Evolutionary conservation across 2,329 filamentous ascomycete genomes (phyloP).

Genomic region (Fusarium veterinarium): DNA sequence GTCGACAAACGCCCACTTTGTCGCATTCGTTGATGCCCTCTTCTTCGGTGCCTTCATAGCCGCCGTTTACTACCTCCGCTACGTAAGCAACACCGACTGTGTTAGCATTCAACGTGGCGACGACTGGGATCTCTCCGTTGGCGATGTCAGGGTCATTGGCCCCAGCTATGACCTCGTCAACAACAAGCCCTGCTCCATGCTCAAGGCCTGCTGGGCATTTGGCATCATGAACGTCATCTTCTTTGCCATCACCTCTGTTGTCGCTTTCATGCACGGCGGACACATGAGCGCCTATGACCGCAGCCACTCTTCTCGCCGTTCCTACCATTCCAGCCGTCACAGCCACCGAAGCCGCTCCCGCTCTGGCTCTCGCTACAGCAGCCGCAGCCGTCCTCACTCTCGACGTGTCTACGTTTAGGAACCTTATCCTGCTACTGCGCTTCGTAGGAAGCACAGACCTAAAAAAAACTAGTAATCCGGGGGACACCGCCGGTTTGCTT

Average conservation of each 20-base stretch:
- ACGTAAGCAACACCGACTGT: constrained; percentile 75
- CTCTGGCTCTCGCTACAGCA: constrained; percentile 52
- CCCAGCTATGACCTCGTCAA: constrained; percentile 64
- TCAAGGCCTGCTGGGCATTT: constrained; percentile 90
- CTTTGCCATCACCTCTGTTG: constrained; percentile 80
- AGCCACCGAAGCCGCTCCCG: constrained; percentile 55
- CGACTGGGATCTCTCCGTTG: constrained; percentile 68
- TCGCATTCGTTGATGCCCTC: constrained; percentile 68
- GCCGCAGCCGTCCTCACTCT: constrained; percentile 61
- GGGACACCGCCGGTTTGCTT: not conserved
- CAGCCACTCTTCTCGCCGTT: constrained; percentile 46
- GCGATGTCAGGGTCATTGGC: constrained; percentile 67
- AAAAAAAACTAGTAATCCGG: not conserved
- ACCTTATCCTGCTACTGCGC: not conserved
- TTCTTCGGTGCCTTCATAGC: constrained; percentile 75
- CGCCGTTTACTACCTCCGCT: constrained; percentile 68
- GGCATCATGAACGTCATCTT: constrained; percentile 88
- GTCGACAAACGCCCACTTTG: constrained; percentile 69
- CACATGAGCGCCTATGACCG: constrained; percentile 59
- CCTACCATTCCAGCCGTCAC: constrained; percentile 54
- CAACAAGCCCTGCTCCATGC: constrained; percentile 87
- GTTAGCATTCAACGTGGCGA: constrained; percentile 62
- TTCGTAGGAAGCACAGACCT: not conserved
- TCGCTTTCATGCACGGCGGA: constrained; percentile 72
- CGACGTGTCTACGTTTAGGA: constrained; percentile 60